Evolutionary conservation across 2,329 filamentous ascomycete genomes (phyloP), one percentile per base, ranked within the genome.

Genomic region (Orbilia oligospora): DNA sequence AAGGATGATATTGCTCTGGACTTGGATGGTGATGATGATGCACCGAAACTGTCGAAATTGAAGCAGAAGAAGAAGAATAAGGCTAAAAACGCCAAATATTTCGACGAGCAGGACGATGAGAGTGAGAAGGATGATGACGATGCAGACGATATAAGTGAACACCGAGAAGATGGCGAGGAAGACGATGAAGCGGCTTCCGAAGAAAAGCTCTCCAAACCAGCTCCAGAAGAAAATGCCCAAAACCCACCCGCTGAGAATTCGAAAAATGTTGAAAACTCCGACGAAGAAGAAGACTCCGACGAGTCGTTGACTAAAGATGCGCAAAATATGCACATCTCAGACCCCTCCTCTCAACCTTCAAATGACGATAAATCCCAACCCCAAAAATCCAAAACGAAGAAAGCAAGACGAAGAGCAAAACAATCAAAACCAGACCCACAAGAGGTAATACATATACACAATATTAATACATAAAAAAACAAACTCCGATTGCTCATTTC

Each of bases 1-100:
- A 90, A 91, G 81, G 92, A 99, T 82, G 91, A 94, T 82, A 86
- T 87, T 56, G 87, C 90, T 61, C 84, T 93, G 8, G 85, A 88
- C 49, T 82, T 91, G 3, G 83, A 85, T 65, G 79, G 81, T 5
- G 53, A 22, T 46, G 6, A 3, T 30, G 44, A 20, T 20, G 44
- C 18, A 3, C 65, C 72, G 22, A 75, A 71, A 16, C 33, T 16
- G 6, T 46, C 71, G 30, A 36, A 46, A 36, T n/a, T 79, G 49
- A 80, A 80, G 63, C 81, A 56, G 48, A 41, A 48, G 20, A 71
- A 71, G 18, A 64, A 64, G 36, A 49, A 36, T 9, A 36, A n/a
- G 12, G 80, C 80, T 18, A 53, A 49, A 6, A 70, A 61, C 24
- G 69, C 81, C 14, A 80, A 80, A 18, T 58, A 81, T 18, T 75